phyloP scores from a whole-genome alignment of 1,284 basidiomycete genomes.

The Volvariella volvacea region DNA sequence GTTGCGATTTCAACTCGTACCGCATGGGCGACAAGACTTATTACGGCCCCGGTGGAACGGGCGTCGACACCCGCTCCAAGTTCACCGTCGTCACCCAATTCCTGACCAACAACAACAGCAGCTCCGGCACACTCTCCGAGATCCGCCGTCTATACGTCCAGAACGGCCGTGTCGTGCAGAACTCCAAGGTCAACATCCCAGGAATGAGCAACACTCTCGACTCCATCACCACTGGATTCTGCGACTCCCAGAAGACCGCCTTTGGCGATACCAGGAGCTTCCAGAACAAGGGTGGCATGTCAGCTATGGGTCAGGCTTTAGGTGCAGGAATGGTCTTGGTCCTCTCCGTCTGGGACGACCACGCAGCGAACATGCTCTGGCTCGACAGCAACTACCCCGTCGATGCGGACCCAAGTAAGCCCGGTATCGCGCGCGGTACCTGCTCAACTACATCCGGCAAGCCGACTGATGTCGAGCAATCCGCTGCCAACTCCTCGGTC shows the following conservation, averaged over 20 bases:
- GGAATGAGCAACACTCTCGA: conserved; percentile 19
- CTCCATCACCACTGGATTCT: conserved; percentile 26
- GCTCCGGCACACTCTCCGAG: conserved; percentile 31
- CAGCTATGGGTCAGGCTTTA: conserved; percentile 17
- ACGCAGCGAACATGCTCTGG: conserved; percentile 40
- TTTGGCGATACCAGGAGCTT: conserved; percentile 33
- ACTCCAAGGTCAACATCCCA: conserved; percentile 32
- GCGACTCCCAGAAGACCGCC: conserved; percentile 23
- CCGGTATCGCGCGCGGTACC: conserved; percentile 22
- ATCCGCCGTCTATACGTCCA: conserved; percentile 43
- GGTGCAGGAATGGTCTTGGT: conserved; percentile 35
- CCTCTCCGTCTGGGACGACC: conserved; percentile 37
- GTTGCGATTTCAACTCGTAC: conserved; percentile 45
- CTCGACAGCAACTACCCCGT: conserved; percentile 40
- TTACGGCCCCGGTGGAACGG: conserved; percentile 27
- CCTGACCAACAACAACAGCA: conserved; percentile 33
- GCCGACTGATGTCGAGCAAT: conserved; percentile 32
- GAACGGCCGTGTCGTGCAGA: conserved; percentile 36
- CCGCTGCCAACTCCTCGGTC: conserved; percentile 27
- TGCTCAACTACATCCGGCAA: conserved; percentile 28
- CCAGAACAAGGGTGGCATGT: conserved; percentile 29
- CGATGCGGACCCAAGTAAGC: conserved; percentile 20
- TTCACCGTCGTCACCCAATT: conserved; percentile 48
- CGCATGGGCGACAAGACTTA: conserved; percentile 35
- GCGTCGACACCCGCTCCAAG: conserved; percentile 32